Base-by-base conservation (phyloP, 2,329 filamentous ascomycete genomes). In the Claviceps capensis region DNA sequence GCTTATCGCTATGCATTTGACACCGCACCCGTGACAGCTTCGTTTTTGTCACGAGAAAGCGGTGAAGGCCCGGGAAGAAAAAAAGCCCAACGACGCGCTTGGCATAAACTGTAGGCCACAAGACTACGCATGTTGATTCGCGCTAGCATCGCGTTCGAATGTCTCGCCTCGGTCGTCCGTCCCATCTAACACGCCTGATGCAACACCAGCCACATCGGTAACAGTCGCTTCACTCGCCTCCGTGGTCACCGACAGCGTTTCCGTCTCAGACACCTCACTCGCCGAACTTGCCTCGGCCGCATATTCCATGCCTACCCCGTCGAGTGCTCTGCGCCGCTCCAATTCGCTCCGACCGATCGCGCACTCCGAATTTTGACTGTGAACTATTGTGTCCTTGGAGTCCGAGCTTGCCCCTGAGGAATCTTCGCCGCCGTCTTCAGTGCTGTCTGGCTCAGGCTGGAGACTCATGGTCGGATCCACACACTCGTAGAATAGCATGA, bases 401-500 rank as follows among this genome's bases (percentile, higher is more conserved):
- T 47, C 22, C 37, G 30, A 44, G 23, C 19, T 40, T 3, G 26
- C 34, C n/a, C 11, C 30, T 4, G 47, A 43, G 9, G 36, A 22
- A 17, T 50, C 47, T 26, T n/a, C 14, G 22, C 26, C 38, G 16
- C 53, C 58, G 38, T 63, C 57, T 44, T 59, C 53, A 54, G 59
- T 58, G 16, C 54, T 55, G 22, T 50, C 55, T 16, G 58, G 57
- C 30, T 67, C 63, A 23, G 64, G 59, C 23, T 65, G 61, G 9
- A 74, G 64, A 19, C 83, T 63, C 30, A 72, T 70, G 40, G 65
- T 69, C 1, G 74, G 66, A 53, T 85, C 81, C 23, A 85, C 71
- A 47, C 79, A 80, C 64, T 98, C 91, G 65, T 97, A 98, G 65
- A 97, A 97, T 1, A 97, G 76, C 91, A 98, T 97, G 63, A 97